Evolutionary conservation across 345 rosid genomes (phyloP), one percentile per base, ranked within the genome.

Genomic region (Sisymbrium altissimum): DNA sequence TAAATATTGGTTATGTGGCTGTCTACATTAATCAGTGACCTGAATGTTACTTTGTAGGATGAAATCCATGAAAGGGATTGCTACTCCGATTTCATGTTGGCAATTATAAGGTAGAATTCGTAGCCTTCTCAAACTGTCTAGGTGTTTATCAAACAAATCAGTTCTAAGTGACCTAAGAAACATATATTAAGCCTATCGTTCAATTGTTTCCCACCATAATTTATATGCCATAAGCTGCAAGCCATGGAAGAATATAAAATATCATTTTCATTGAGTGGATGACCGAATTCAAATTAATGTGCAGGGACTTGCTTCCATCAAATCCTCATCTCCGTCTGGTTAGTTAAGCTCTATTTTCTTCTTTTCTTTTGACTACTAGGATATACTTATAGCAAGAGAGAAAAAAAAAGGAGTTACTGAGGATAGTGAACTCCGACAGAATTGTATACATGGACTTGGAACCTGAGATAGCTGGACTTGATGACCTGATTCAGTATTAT

Each of bases 61-160:
- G 98, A 94, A 85, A 86, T 94, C 69, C 98, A 94, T 78, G 98
- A 94, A 81, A 88, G 98, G 79, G 97, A 94, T 81, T 84, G 93
- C 83, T 89, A 81, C 82, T 89, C 93, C n/a, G 98, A 94, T 85
- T 85, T 94, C 80, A 88, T 89, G 83, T 72, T 94, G 86, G 90
- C 97, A 70, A 88, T 91, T 67, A 72, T 94, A 74, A 93, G 98
- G 98, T 93, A 81, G 17, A 41, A 45, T 15, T 58, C 29, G 53
- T 72, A 72, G 70, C 62, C 50, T 68, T 60, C 44, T 53, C 32
- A 15, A 33, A 21, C n/a, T 61, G 41, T 43, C 38, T 43, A 52
- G 19, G 30, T 32, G 39, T 55, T 44, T 36, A 27, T 14, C 25
- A 38, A 14, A 29, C 23, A 49, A 21, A 43, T 50, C 29, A 48